phyloP scores from a whole-genome alignment of 257 asterid species.

The Salvia splendens region DNA sequence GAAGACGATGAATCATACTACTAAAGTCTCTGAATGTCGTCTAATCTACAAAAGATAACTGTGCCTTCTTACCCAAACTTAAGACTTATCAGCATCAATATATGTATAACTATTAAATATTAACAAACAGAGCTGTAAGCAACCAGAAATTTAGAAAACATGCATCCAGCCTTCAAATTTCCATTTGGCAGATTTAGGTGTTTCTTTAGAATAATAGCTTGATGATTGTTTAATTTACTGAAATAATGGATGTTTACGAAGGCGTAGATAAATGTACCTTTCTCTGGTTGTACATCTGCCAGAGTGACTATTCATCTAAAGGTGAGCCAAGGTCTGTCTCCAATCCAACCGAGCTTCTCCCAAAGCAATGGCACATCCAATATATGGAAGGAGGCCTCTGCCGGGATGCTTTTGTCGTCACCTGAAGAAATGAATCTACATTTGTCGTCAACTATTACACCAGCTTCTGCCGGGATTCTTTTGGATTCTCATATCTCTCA shows the following conservation, averaged over 20 bases:
- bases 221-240: not conserved
- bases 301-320: not conserved
- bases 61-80: not conserved
- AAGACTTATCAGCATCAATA: not conserved
- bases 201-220: not conserved
- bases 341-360: not conserved
- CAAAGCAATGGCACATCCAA: not conserved
- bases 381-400: not conserved
- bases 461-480: slow-evolving; percentile 83
- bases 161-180: not conserved
- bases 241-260: not conserved
- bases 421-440: slow-evolving; percentile 9
- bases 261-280: not conserved
- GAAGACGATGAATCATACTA: not conserved
- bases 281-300: not conserved
- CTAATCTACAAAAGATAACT: not conserved
- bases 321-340: not conserved
- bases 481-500: slow-evolving; percentile 59
- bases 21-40: not conserved
- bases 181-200: not conserved
- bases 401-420: not conserved
- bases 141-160: slow-evolving; percentile 1
- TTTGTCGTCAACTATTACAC: slow-evolving; percentile 43
- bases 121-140: not conserved
- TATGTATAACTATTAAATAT: not conserved